Base-by-base conservation (phyloP, 352 stramenopile species). In the Globisporangium recalcitrans region DNA sequence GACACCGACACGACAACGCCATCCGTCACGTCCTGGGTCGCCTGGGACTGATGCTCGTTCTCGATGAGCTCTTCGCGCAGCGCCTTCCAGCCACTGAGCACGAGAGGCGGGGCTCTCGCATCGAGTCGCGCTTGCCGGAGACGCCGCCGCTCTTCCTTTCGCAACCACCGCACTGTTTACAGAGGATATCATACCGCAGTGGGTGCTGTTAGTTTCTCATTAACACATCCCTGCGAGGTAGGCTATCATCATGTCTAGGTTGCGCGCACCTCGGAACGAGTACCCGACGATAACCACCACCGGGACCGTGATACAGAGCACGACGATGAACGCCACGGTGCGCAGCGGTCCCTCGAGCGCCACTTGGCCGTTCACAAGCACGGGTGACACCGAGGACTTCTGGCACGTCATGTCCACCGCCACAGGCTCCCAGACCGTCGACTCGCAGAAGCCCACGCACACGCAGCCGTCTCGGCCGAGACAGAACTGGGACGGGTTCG, bases 391-490 rank as follows among this genome's bases (percentile, higher is more conserved):
- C n/a, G n/a, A n/a, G n/a, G 44, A 27, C 14, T 65, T 34, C 51
- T 51, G 31, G 32, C 72, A 79, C 6, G 72, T 62, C 24, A 66
- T 56, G 1, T 58, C 48, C 11, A 70, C 16, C 2, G 72, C 54
- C 7, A 58, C 63, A 31, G 58, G 31, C n/a, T 66, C 14, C 69
- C 72, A 82, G 26, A 63, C 27, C 2, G 46, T 24, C 22, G 71
- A 75, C 62, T 82, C 69, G 24, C 74, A 82, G 59, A 75, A 76
- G 29, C 61, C 62, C 46, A 79, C 62, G 31, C 74, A 82, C 34
- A 82, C 63, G 24, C 74, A 82, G 24, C 74, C 74, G 21, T 46
- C 62, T 0, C 54, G 59, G 21, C 71, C 74, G 7, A 74, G 7
- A 34, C 74, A 80, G 47, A 71, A 80, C 3, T 59, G 49, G 5